These are phyloP conservation scores for Sugiyamaella neomexicana DNA, from an alignment of 1,139 yeast species.

Conservation along the genomic window DNA sequence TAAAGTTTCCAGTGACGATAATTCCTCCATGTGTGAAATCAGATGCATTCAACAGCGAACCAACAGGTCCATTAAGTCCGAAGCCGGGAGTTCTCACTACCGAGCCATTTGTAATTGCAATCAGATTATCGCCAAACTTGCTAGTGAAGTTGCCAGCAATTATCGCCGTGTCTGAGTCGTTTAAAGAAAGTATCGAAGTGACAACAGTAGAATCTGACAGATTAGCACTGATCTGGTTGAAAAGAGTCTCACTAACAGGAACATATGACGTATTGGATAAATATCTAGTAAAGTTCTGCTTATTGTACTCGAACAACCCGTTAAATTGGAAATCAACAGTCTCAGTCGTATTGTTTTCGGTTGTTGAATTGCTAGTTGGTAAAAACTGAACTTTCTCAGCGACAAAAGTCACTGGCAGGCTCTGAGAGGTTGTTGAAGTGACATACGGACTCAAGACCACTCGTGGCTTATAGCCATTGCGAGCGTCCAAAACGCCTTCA, in stretches of 20 bases:
- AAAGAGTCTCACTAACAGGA: constrained; percentile 65
- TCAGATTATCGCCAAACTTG: constrained; percentile 21
- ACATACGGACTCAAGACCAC: constrained; percentile 44
- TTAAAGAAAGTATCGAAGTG: constrained; percentile 37
- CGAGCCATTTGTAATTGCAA: constrained; percentile 13
- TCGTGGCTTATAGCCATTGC: constrained; percentile 47
- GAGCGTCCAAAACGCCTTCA: constrained; percentile 62
- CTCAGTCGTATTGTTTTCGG: constrained; percentile 19
- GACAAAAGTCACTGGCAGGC: constrained; percentile 54
- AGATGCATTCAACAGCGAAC: constrained; percentile 29
- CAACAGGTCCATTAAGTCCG: constrained; percentile 46
- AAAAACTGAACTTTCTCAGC: constrained; percentile 68
- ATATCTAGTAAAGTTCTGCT: constrained; percentile 59
- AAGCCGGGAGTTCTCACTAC: constrained; percentile 35
- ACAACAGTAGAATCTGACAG: constrained; percentile 47
- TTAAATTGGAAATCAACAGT: constrained; percentile 47
- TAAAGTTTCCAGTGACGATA: constrained; percentile 45
- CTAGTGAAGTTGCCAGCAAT: constrained; percentile 54
- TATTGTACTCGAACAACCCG: constrained; percentile 80
- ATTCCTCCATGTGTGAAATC: constrained; percentile 27
- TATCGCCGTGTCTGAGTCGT: constrained; percentile 34
- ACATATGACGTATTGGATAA: constrained; percentile 39
- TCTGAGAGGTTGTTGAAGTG: constrained; percentile 38
- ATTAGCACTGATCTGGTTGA: constrained; percentile 60
- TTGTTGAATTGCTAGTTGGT: constrained; percentile 37